Percentiles rank a stretch among this genome's conserved stretches.
Evolutionary conservation across 164 flowering plant species (phyloP).

Genomic region (Hamamelis virginiana): DNA sequence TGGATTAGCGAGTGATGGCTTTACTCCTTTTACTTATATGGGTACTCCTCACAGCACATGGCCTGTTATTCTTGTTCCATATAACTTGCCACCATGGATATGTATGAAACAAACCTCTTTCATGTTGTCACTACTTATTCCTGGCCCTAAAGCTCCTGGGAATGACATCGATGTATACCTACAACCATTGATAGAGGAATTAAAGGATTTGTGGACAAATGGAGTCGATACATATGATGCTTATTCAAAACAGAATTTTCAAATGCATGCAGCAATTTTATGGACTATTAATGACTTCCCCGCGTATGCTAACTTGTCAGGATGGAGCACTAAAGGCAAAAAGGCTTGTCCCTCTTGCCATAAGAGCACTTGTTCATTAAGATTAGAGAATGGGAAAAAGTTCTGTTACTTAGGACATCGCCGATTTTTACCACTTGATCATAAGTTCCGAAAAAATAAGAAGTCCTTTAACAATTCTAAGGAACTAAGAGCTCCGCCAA

Average conservation of each 20-base stretch:
- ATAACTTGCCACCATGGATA: slow-evolving; percentile 16
- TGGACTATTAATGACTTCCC: slow-evolving; percentile 29
- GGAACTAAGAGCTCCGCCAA: neutral
- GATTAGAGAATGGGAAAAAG: neutral
- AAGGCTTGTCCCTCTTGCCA: slow-evolving; percentile 16
- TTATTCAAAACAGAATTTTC: neutral
- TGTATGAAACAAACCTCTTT: slow-evolving; percentile 12
- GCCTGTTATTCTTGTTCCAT: slow-evolving; percentile 12
- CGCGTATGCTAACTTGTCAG: slow-evolving; percentile 12
- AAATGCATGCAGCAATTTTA: slow-evolving; percentile 8
- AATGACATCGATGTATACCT: slow-evolving; percentile 21
- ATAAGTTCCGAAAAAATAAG: neutral
- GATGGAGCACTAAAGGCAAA: slow-evolving; percentile 15
- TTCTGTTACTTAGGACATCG: slow-evolving; percentile 20
- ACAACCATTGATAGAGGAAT: slow-evolving; percentile 17
- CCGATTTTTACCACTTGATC: slow-evolving; percentile 3
- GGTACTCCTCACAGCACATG: slow-evolving; percentile 7
- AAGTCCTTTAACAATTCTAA: neutral
- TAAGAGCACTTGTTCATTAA: neutral
- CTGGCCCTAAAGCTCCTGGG: slow-evolving; percentile 2
- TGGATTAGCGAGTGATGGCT: too few species aligned
- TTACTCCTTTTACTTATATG: too few species aligned
- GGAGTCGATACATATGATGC: slow-evolving; percentile 20
- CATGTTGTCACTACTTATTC: slow-evolving; percentile 15
- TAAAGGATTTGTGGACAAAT: slow-evolving; percentile 8